Evolutionary conservation across 148 eudicot genomes (phyloP), one percentile per base, ranked within the genome.

Genomic region (Suaeda aralocaspica): DNA sequence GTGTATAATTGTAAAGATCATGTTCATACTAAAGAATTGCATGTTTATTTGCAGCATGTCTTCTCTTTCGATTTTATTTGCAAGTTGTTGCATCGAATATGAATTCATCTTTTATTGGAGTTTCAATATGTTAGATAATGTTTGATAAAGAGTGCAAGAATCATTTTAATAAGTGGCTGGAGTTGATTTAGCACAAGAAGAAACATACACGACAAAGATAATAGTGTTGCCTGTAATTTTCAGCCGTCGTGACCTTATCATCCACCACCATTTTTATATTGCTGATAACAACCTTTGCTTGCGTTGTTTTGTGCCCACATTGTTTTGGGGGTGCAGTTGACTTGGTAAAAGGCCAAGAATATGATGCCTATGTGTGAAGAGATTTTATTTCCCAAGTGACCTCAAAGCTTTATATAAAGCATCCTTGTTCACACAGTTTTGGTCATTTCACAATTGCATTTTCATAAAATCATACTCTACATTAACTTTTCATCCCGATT

Each of bases 371-470:
- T 34, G 49, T n/a, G 53, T 66, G 44, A 19, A 13, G 34, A n/a
- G n/a, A n/a, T n/a, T n/a, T n/a, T 19, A 6, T 36, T 34, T 21
- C 2, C 21, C 7, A 30, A 18, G 42, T 30, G 28, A 0, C 63
- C 21, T 31, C 18, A 1, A 16, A 18, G 21, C 59, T 67, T 69
- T 75, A 75, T 79, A 70, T 58, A 75, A 66, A 58, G 58, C 55
- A 51, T 61, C 46, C 51, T 70, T 51, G 1, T 29, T 71, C 68
- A 31, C 68, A 41, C 25, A 31, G 13, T 69, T 6, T 25, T 51
- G 9, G 66, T 71, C 79, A 75, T 53, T 72, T 42, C 52, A 50
- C 59, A 71, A 58, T 13, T 42, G 19, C 28, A 70, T 22, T 21
- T 16, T 21, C 4, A 0, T 59, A 61, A 52, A 66, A 7, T 18